Conservation (phyloP, 148 eudicot genomes). For the Amaranthus cruentus region DNA sequence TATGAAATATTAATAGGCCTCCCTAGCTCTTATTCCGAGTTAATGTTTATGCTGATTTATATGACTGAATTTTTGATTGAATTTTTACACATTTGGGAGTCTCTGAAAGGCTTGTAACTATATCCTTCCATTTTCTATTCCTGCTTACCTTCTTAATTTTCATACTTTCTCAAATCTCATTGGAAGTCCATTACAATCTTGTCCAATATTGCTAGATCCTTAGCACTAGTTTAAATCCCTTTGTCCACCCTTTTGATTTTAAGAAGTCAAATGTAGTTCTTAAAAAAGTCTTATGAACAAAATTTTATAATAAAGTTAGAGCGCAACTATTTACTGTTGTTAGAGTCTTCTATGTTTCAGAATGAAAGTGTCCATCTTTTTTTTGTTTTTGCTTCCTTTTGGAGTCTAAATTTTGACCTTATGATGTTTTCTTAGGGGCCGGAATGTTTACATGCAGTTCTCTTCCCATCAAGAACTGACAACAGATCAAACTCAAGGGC, state of each 20-base stretch:
- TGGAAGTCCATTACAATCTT: neutral
- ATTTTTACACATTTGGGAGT: no score
- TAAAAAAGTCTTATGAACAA: neutral
- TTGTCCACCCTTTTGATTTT: neutral
- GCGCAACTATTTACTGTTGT: neutral
- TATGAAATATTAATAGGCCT: no score
- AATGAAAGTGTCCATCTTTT: neutral
- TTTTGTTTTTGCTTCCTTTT: neutral
- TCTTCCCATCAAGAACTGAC: constrained; percentile 44
- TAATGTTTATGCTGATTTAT: no score
- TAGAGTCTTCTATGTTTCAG: neutral
- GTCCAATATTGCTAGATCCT: no score
- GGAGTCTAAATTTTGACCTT: constrained; percentile 14
- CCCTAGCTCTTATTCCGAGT: no score
- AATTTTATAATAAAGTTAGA: neutral
- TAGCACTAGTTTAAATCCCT: neutral
- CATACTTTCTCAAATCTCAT: no score
- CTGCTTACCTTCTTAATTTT: no score
- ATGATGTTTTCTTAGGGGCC: constrained; percentile 23
- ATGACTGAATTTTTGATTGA: no score
- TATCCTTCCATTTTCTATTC: no score
- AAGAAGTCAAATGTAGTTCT: neutral
- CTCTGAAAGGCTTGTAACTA: no score
- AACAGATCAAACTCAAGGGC: constrained; percentile 36
- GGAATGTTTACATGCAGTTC: constrained; percentile 42